A percentile compares a stretch with the other conserved stretches of the same genome.
Conservation (phyloP, 2,329 filamentous ascomycete genomes). For the Phaeoacremonium minimum region DNA sequence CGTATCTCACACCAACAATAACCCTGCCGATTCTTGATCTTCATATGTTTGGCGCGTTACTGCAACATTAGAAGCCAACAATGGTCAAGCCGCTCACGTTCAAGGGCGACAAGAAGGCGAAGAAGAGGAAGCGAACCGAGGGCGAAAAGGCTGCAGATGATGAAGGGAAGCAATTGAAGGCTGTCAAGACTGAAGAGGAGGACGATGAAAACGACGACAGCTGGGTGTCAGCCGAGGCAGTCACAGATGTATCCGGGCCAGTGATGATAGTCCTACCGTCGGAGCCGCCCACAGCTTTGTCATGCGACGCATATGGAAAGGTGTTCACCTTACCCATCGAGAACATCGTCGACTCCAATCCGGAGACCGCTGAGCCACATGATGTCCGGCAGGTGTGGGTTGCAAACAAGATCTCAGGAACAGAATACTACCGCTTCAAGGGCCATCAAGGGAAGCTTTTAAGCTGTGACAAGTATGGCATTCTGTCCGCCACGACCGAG, state of each 20-base stretch:
- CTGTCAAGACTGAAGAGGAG: constrained; percentile 28
- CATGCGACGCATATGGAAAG: constrained; percentile 81
- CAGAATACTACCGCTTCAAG: constrained; percentile 80
- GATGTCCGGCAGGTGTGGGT: constrained; percentile 97
- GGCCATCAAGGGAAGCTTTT: constrained; percentile 88
- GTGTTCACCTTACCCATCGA: constrained; percentile 80
- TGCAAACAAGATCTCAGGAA: constrained; percentile 77
- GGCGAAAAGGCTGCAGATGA: constrained; percentile 33
- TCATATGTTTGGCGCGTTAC: too few species aligned
- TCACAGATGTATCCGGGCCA: constrained; percentile 74
- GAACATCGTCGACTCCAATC: constrained; percentile 82
- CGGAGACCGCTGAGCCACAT: constrained; percentile 85
- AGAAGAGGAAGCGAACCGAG: constrained; percentile 78
- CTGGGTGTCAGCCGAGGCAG: constrained; percentile 81
- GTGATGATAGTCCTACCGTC: constrained; percentile 79
- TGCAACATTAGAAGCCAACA: too few species aligned
- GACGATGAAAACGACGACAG: constrained; percentile 65
- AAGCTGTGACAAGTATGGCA: constrained; percentile 77
- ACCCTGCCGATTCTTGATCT: too few species aligned
- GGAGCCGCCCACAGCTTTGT: constrained; percentile 67
- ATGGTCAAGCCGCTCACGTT: constrained; percentile 92
- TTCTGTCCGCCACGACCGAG: constrained; percentile 71
- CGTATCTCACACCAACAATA: too few species aligned
- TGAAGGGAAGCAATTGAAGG: constrained; percentile 23
- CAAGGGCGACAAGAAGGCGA: constrained; percentile 95